A percentile compares a stretch with the other conserved stretches of the same genome.
These are phyloP conservation scores for Claviceps arundinis DNA, from an alignment of 2,329 filamentous ascomycete species.

Conservation along the genomic window DNA sequence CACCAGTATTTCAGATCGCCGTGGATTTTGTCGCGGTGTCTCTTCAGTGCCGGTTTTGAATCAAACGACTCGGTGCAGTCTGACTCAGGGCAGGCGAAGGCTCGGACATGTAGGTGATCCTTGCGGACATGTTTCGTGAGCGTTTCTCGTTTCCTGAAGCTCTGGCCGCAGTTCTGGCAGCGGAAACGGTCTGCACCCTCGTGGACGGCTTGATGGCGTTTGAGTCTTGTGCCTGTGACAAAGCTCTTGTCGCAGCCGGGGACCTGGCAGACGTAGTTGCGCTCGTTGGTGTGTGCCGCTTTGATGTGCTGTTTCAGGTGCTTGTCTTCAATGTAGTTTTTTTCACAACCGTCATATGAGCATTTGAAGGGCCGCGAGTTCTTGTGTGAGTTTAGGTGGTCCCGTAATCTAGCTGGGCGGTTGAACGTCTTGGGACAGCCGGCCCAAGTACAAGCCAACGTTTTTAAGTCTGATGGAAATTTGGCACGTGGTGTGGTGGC, in stretches of 20 bases:
- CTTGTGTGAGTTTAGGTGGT: constrained; percentile 74
- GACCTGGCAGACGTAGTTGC: constrained; percentile 58
- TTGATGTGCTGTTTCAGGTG: constrained; percentile 79
- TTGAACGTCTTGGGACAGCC: constrained; percentile 77
- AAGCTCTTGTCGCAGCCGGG: constrained; percentile 69
- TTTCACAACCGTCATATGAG: constrained; percentile 55
- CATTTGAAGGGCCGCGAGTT: constrained; percentile 74
- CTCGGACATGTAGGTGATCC: constrained; percentile 58
- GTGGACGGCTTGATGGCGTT: constrained; percentile 67
- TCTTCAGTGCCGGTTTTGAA: constrained; percentile 54
- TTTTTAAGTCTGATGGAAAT: constrained; percentile 62
- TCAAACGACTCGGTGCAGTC: constrained; percentile 60
- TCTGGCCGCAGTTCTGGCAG: constrained; percentile 62
- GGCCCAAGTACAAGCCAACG: constrained; percentile 59
- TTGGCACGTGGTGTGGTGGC: constrained; percentile 32
- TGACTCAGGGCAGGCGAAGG: constrained; percentile 53
- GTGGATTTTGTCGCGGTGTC: constrained; percentile 60
- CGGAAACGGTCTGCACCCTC: constrained; percentile 57
- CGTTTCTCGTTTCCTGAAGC: constrained; percentile 79
- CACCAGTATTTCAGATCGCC: constrained; percentile 62
- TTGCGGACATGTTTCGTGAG: constrained; percentile 69
- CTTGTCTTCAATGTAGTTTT: constrained; percentile 75
- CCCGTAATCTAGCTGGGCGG: constrained; percentile 64
- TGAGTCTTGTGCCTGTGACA: constrained; percentile 63
- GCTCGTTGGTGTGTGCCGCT: constrained; percentile 60